Percentiles rank a stretch among this genome's conserved stretches.
Evolutionary conservation across 441 rosid genomes (phyloP).

Genomic region (Pelargonium cotyledonis): DNA sequence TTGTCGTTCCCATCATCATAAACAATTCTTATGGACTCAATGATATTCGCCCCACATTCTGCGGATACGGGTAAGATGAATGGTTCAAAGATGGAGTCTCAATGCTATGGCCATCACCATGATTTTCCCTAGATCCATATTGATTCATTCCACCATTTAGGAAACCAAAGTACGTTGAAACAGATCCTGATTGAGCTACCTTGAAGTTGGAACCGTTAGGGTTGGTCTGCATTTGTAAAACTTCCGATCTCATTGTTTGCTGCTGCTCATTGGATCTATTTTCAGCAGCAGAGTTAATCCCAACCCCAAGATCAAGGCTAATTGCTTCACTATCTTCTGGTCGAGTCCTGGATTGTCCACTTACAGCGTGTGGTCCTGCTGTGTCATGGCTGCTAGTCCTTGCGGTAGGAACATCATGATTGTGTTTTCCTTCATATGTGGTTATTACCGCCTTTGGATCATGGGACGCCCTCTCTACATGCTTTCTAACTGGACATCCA

Average conservation of each 20-base stretch:
- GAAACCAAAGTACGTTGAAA: conserved; percentile 39
- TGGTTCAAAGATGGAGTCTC: conserved; percentile 43
- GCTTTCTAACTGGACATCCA: conserved; percentile 94
- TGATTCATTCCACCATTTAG: conserved; percentile 45
- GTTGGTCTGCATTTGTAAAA: conserved; percentile 30
- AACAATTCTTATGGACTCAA: conserved; percentile 53
- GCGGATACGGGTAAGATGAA: conserved; percentile 58
- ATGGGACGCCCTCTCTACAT: conserved; percentile 96
- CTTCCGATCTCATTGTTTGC: conserved; percentile 30
- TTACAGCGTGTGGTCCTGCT: conserved; percentile 34
- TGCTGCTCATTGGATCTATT: conserved; percentile 39
- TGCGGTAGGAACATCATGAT: conserved; percentile 83
- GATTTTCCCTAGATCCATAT: conserved; percentile 45
- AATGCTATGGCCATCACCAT: conserved; percentile 34
- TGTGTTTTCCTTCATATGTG: conserved; percentile 95
- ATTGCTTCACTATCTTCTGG: conserved; percentile 48
- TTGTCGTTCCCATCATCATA: conserved; percentile 10
- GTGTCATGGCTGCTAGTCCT: conserved; percentile 55
- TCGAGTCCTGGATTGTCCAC: conserved; percentile 39
- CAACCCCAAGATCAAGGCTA: conserved; percentile 94
- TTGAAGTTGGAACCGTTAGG: conserved; percentile 42
- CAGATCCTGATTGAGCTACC: conserved; percentile 37
- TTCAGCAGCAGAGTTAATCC: conserved; percentile 51
- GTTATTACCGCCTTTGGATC: conserved; percentile 96
- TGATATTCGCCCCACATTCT: conserved; percentile 62